These are phyloP conservation scores for Kuraishia molischiana DNA, from an alignment of 805 yeast species.

Conservation along the genomic window DNA sequence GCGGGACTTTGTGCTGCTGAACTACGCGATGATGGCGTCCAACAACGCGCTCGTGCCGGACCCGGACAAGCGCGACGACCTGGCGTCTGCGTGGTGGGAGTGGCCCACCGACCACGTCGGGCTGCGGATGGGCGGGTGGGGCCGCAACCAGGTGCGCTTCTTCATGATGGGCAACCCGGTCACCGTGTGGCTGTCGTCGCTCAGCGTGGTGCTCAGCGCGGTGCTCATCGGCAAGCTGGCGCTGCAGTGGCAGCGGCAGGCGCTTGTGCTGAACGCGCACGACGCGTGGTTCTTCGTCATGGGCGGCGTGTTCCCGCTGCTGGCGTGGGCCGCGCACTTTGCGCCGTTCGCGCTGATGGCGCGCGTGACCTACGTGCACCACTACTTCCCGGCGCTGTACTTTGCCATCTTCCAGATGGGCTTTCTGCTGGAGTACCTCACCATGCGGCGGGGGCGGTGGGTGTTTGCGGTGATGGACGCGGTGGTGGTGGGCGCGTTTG, in stretches of 20 bases:
- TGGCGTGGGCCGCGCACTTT: slow-evolving; percentile 76
- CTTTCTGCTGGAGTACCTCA: slow-evolving; percentile 39
- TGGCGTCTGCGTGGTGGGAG: slow-evolving; percentile 75
- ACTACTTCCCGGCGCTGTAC: slow-evolving; percentile 75
- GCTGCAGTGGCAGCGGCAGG: slow-evolving; percentile 56
- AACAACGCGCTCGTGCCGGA: slow-evolving; percentile 80
- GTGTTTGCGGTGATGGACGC: slow-evolving; percentile 32
- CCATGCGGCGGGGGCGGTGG: slow-evolving; percentile 18
- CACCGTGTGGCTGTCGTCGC: slow-evolving; percentile 52
- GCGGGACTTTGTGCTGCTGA: slow-evolving; percentile 60
- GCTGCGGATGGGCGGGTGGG: slow-evolving; percentile 73
- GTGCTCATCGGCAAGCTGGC: slow-evolving; percentile 28
- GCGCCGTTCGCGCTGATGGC: slow-evolving; percentile 74
- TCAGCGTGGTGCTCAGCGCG: slow-evolving; percentile 30
- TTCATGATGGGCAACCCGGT: slow-evolving; percentile 61
- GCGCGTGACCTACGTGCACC: slow-evolving; percentile 80
- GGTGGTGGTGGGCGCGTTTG: slow-evolving; percentile 41
- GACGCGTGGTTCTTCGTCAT: slow-evolving; percentile 23
- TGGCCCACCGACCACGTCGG: slow-evolving; percentile 70
- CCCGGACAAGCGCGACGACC: slow-evolving; percentile 55
- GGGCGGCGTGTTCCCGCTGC: slow-evolving; percentile 71
- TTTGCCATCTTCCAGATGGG: slow-evolving; percentile 55
- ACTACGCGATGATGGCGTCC: slow-evolving; percentile 76
- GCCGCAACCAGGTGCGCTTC: slow-evolving; percentile 40
- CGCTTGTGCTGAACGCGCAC: slow-evolving; percentile 17